phyloP scores from a whole-genome alignment of 257 asterid species.

The Scutellaria barbata region DNA sequence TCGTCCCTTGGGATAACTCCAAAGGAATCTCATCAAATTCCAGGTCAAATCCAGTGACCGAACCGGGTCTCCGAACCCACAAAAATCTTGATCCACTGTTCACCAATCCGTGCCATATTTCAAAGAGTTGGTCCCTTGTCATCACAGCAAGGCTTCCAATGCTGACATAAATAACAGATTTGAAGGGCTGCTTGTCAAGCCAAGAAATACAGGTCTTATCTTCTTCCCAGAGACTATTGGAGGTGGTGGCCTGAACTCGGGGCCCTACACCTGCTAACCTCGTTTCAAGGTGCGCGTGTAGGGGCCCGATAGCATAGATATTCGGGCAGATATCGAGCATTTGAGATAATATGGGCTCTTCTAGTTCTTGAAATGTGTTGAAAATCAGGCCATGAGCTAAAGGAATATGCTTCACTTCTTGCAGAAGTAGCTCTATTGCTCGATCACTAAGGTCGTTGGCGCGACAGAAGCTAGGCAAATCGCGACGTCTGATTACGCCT shows the following conservation, averaged over 20 bases:
- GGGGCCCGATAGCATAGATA: slow-evolving; percentile 68
- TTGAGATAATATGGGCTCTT: slow-evolving; percentile 49
- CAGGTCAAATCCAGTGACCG: slow-evolving; percentile 29
- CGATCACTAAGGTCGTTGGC: slow-evolving; percentile 34
- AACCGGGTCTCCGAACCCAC: slow-evolving; percentile 66
- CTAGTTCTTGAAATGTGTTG: slow-evolving; percentile 74
- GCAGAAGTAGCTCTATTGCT: slow-evolving; percentile 31
- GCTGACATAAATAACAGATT: slow-evolving; percentile 65
- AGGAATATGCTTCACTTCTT: slow-evolving; percentile 49
- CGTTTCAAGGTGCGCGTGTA: slow-evolving; percentile 55
- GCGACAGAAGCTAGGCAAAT: slow-evolving; percentile 67
- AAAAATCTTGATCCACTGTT: slow-evolving; percentile 62
- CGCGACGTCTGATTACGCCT: slow-evolving; percentile 70
- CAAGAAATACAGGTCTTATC: slow-evolving; percentile 59
- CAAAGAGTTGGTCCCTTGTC: slow-evolving; percentile 46
- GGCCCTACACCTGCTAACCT: not conserved
- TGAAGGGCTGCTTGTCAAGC: slow-evolving; percentile 56
- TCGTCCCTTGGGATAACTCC: slow-evolving; percentile 40
- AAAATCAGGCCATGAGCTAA: slow-evolving; percentile 63
- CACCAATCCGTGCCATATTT: slow-evolving; percentile 70
- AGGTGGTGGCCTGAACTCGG: not conserved
- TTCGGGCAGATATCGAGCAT: slow-evolving; percentile 48
- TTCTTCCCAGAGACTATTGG: slow-evolving; percentile 57
- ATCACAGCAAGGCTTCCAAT: slow-evolving; percentile 61
- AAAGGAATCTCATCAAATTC: slow-evolving; percentile 28